Evolutionary conservation across 257 asterid genomes (phyloP), one percentile per base, ranked within the genome.

Genomic region (Penstemon eatonii): DNA sequence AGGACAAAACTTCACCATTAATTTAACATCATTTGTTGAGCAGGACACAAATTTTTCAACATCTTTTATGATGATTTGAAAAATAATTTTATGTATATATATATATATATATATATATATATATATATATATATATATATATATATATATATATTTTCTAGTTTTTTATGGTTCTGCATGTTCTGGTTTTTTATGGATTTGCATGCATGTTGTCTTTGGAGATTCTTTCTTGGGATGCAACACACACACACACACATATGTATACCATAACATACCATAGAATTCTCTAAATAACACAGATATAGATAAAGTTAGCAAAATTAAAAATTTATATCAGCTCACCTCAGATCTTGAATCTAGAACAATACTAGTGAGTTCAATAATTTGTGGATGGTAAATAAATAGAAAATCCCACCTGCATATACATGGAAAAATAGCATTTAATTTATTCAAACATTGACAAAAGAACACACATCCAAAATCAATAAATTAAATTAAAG

Each of bases 261-360:
- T 62, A 15, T 9, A 4, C 18, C 18, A 15, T 56, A 47, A 55
- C 47, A 39, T 18, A 18, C 2, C 44, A 42, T 6, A 9, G 19
- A 72, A 44, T 9, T 56, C 44, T 33, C 49, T 45, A 59, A 50
- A 44, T 46, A 18, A 33, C 46, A 39, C 36, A 33, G 8, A 38
- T 39, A 15, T 42, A 47, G 33, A 57, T 38, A 6, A 11, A 33
- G 50, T 18, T 55, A 54, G 9, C 8, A 64, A 39, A 25, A 63
- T 3, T 42, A 46, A 49, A 49, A 12, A 8, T 45, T 41, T 60
- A 47, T 8, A 38, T 49, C 50, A 69, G 6, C 42, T 60, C 37
- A 33, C 63, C 59, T 56, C 50, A 66, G 66, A 69, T 66, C 45
- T 58, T n/a, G 58, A 69, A 11, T 36, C 42, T 25, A 56, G 2